These are phyloP conservation scores for Speleostelium caveatum DNA, from an alignment of 78 protist species.

Conservation along the genomic window DNA sequence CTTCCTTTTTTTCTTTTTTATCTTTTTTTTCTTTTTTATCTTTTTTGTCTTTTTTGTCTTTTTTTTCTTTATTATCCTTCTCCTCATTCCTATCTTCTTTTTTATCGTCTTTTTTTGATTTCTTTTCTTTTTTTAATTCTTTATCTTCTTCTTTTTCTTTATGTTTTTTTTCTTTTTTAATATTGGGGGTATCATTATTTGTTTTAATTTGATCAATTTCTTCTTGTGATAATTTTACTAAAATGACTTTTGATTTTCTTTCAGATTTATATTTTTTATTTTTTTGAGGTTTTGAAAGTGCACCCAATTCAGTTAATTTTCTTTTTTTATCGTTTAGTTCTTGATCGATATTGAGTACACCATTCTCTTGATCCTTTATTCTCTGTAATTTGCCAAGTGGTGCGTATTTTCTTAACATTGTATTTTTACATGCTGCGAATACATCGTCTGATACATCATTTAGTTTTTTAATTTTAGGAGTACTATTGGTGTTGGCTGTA, in stretches of 20 bases:
- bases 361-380: constrained; percentile 40
- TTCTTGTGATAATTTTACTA: neutral
- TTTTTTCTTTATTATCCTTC: constrained; percentile 1
- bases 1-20: constrained; percentile 1
- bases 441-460: neutral
- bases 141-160: neutral
- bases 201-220: neutral
- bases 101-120: constrained; percentile 12
- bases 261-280: neutral
- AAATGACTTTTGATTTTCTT: neutral
- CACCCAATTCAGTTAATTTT: neutral
- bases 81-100: neutral
- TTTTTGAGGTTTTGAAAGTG: no score
- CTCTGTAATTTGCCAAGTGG: constrained; percentile 73
- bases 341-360: neutral
- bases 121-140: neutral
- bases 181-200: no score
- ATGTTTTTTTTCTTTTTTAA: neutral
- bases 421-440: constrained; percentile 54
- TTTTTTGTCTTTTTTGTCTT: constrained; percentile 1
- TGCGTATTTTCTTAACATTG: constrained; percentile 57
- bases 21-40: constrained; percentile 3
- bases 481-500: neutral
- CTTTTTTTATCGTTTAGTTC: neutral
- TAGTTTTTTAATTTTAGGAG: constrained; percentile 21